phyloP scores from a whole-genome alignment of 441 rosid genomes.

The Adansonia gregorii region DNA sequence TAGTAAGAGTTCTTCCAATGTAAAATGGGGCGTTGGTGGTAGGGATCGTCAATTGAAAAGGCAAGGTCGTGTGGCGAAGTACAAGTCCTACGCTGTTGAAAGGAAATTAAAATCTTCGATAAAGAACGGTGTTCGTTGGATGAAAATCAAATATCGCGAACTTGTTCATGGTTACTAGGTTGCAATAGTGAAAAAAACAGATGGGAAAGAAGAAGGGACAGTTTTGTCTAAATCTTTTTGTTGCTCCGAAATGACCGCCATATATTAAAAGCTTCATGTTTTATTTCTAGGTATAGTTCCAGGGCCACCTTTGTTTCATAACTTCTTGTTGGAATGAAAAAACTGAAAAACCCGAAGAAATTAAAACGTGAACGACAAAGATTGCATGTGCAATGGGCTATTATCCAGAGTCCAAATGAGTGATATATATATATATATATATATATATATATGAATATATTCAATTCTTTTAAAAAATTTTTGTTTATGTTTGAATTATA shows the following conservation, averaged over 20 bases:
- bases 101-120: constrained; percentile 35
- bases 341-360: too few relatives aligned
- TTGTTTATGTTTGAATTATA: too few relatives aligned
- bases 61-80: constrained; percentile 40
- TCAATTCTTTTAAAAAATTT: too few relatives aligned
- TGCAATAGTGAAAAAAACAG: not conserved
- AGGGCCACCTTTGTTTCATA: not conserved
- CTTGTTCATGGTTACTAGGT: constrained; percentile 36
- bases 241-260: not conserved
- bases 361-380: too few relatives aligned
- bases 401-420: too few relatives aligned
- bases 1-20: too few relatives aligned
- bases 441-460: too few relatives aligned
- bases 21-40: constrained; percentile 19
- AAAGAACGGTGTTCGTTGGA: constrained; percentile 38
- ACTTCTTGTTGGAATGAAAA: too few relatives aligned
- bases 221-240: not conserved
- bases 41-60: constrained; percentile 39
- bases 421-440: too few relatives aligned
- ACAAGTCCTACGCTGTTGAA: constrained; percentile 41
- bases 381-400: too few relatives aligned
- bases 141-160: constrained; percentile 39
- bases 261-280: not conserved
- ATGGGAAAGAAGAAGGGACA: not conserved
- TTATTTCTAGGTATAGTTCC: not conserved